Evolutionary conservation across 306 rosid genomes (phyloP).

Genomic region (Rubus idaeus): DNA sequence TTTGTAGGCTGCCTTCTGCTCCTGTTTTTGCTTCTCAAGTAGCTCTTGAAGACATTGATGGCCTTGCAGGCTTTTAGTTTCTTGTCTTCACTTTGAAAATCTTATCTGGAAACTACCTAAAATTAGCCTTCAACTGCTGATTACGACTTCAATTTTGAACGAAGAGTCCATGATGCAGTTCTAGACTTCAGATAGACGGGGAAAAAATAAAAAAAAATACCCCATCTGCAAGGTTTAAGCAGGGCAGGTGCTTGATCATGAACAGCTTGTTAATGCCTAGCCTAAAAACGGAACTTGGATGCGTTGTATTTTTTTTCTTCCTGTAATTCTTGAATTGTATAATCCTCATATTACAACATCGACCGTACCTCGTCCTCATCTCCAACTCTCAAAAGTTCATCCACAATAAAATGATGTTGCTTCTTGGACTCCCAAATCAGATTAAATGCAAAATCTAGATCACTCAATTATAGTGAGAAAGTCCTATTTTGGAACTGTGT

Average conservation of each 20-base stretch:
- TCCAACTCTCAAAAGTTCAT: slow-evolving; percentile 5
- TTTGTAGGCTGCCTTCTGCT: no score
- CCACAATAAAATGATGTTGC: neutral
- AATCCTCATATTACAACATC: neutral
- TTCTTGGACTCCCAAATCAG: neutral
- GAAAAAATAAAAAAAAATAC: neutral
- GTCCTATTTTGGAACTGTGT: neutral
- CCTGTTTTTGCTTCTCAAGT: no score
- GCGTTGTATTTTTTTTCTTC: neutral
- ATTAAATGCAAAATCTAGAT: neutral
- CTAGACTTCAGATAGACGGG: neutral
- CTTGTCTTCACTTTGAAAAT: no score
- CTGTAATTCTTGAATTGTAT: neutral
- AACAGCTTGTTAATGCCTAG: neutral
- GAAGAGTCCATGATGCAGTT: neutral
- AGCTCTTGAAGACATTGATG: no score
- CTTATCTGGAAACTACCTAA: no score
- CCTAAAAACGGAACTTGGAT: neutral
- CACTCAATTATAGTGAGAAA: neutral
- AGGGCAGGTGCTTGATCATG: neutral
- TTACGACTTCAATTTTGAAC: neutral
- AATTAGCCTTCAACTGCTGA: neutral
- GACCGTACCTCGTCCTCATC: neutral
- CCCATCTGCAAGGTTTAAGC: neutral
- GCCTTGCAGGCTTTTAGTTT: no score